phyloP scores from a whole-genome alignment of 768 basidiomycete species.

The Russula vinacea region DNA sequence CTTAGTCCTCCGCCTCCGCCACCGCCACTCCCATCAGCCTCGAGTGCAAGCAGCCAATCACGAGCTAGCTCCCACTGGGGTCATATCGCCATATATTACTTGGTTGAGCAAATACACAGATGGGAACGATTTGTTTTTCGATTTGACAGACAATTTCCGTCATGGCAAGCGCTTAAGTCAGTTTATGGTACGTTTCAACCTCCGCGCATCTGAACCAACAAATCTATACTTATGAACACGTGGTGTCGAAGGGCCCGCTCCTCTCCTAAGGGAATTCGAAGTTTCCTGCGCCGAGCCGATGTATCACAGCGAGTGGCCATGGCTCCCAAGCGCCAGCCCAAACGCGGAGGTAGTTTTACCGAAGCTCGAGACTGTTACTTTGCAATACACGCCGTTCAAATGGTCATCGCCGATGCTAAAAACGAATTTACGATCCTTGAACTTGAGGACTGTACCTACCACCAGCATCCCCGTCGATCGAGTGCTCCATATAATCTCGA shows the following conservation, averaged over 20 bases:
- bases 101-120: constrained; percentile 75
- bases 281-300: constrained; percentile 66
- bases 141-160: constrained; percentile 73
- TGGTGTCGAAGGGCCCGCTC: constrained; percentile 52
- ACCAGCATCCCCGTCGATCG: constrained; percentile 64
- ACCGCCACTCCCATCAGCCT: constrained; percentile 29
- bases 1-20: constrained; percentile 24
- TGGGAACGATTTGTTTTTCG: constrained; percentile 81
- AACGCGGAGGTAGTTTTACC: constrained; percentile 41
- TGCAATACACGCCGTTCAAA: constrained; percentile 73
- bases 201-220: background rate
- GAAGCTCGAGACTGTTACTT: constrained; percentile 53
- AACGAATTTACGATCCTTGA: constrained; percentile 54
- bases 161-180: constrained; percentile 68
- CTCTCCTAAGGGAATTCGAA: constrained; percentile 71
- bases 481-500: constrained; percentile 59
- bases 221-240: constrained; percentile 21
- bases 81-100: constrained; percentile 73
- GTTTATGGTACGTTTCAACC: constrained; percentile 53
- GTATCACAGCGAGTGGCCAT: constrained; percentile 61
- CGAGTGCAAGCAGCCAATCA: constrained; percentile 34
- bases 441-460: constrained; percentile 62
- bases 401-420: constrained; percentile 73
- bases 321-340: constrained; percentile 57
- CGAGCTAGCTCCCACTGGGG: constrained; percentile 68